Base-by-base conservation (phyloP, 2,329 filamentous ascomycete genomes). In the Aspergillus alliaceus region DNA sequence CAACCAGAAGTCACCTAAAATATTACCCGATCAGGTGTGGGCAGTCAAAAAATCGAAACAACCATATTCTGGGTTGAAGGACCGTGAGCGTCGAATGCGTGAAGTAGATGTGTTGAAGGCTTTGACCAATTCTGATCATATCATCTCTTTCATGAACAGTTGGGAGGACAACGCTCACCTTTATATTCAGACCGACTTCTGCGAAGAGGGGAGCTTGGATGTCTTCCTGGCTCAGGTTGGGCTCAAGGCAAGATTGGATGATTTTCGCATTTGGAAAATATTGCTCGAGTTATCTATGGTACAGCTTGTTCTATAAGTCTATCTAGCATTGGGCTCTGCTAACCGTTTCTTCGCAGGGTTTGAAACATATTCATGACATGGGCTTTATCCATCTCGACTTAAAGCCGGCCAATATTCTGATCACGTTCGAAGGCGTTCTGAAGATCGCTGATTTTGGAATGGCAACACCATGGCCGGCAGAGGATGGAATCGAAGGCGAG, bases 191-290 rank as follows among this genome's bases (percentile, higher is more conserved):
- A 98, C 93, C 0, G 95, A 99, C 70, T 98, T 88, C 71, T 99
- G 95, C 69, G 93, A 97, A 72, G 91, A 96, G 71, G 95, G 95
- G 15, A 96, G 91, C 59, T 79, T 99, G 42, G 90, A 96, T 71
- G 83, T 86, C 15, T 99, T 98, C 71, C 82, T 99, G 29, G 84
- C 86, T n/a, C 85, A 89, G 57, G 86, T 91, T 59, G 95, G 95
- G 24, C 83, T 88, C 59, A 91, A 90, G 71, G 93, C 91, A 47
- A 86, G 93, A 65, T 78, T 99, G 63, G 95, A 99, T 75, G 95
- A 98, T 73, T 99, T 99, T 77, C 86, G 95, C 60, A 97, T 98
- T 74, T 99, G 95, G 91, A 99, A 99, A 79, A 93, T 98, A 57
- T 79, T 98, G 66, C 84, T 96, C 40, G 95, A 99, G 73, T 77